phyloP scores from a whole-genome alignment of 108 stramenopile genomes.

The Chaetoceros muelleri region DNA sequence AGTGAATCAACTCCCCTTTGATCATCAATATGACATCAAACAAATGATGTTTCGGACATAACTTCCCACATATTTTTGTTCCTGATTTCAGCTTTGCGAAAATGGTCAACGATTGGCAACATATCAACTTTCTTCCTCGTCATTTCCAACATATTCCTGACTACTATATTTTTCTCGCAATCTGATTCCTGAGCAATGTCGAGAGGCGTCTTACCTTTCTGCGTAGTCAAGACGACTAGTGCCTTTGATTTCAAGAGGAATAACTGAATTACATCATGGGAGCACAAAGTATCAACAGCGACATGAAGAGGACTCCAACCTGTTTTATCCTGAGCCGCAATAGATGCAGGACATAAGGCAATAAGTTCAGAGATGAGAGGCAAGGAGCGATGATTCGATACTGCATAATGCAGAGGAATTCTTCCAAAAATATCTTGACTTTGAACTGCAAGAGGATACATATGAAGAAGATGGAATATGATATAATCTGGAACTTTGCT shows the following conservation, averaged over 20 bases:
- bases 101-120: background rate
- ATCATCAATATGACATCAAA: too few species aligned
- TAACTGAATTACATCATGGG: background rate
- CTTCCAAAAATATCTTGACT: slow-evolving; percentile 32
- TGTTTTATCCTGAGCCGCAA: background rate
- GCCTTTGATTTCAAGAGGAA: background rate
- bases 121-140: background rate
- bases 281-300: background rate
- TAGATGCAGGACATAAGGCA: slow-evolving; percentile 1
- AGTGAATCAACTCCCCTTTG: too few species aligned
- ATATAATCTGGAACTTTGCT: background rate
- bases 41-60: background rate
- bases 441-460: slow-evolving; percentile 25
- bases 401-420: slow-evolving; percentile 31
- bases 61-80: background rate
- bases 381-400: slow-evolving; percentile 19
- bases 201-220: background rate
- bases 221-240: background rate
- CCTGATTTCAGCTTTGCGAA: background rate
- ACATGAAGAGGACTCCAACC: background rate
- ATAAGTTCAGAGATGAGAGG: slow-evolving; percentile 15
- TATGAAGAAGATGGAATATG: background rate
- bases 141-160: too few species aligned
- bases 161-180: background rate
- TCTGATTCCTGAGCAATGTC: background rate